These are phyloP conservation scores for Fusarium odoratissimum DNA, from an alignment of 2,329 filamentous ascomycete species.

Conservation along the genomic window DNA sequence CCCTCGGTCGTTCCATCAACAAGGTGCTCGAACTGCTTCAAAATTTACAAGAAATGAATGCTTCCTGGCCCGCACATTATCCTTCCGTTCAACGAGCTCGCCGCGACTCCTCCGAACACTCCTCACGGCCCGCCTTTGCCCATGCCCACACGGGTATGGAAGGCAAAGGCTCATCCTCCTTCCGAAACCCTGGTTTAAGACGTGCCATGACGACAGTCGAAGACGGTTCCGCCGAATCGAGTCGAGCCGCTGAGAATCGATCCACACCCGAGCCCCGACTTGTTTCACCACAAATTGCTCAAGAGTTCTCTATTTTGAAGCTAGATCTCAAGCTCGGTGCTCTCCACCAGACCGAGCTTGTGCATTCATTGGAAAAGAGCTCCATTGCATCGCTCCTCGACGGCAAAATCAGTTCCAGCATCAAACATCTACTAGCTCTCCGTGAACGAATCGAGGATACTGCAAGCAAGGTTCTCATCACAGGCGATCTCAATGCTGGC, in stretches of 20 bases:
- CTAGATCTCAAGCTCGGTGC: slow-evolving; percentile 91
- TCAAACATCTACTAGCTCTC: slow-evolving; percentile 87
- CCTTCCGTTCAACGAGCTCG: slow-evolving; percentile 80
- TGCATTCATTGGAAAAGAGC: slow-evolving; percentile 92
- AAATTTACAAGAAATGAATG: slow-evolving; percentile 87
- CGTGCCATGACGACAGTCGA: slow-evolving; percentile 80
- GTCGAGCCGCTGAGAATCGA: slow-evolving; percentile 73
- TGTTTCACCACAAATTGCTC: slow-evolving; percentile 90
- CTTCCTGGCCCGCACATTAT: slow-evolving; percentile 94
- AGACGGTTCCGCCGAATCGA: slow-evolving; percentile 72
- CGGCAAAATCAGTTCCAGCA: slow-evolving; percentile 92
- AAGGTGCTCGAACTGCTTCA: slow-evolving; percentile 86
- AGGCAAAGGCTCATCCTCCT: slow-evolving; percentile 55
- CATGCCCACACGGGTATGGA: slow-evolving; percentile 72
- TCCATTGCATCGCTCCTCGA: slow-evolving; percentile 92
- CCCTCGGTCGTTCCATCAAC: slow-evolving; percentile 88
- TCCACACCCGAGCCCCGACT: slow-evolving; percentile 78
- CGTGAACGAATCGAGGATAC: slow-evolving; percentile 97
- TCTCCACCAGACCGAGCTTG: slow-evolving; percentile 87
- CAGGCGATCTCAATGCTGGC: slow-evolving; percentile 94
- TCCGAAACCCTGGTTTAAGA: slow-evolving; percentile 64
- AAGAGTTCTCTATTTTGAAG: slow-evolving; percentile 96
- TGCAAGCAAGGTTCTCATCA: slow-evolving; percentile 95
- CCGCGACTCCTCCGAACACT: slow-evolving; percentile 55
- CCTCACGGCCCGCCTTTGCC: slow-evolving; percentile 69